Evolutionary conservation across 2,329 filamentous ascomycete genomes (phyloP).

Genomic region (Sporothrix luriei): DNA sequence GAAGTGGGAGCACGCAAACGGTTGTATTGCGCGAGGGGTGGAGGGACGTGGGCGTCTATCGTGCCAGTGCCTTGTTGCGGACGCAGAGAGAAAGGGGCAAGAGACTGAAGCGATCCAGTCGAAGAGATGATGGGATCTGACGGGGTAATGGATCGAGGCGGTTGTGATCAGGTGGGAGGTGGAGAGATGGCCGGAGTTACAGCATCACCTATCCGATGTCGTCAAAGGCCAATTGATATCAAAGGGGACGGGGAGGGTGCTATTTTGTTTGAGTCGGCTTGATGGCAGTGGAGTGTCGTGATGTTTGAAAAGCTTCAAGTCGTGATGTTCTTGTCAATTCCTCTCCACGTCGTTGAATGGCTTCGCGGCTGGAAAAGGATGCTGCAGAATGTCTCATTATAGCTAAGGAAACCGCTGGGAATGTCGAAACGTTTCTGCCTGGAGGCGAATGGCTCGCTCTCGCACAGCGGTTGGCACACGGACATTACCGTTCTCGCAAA

Average conservation of each 20-base stretch:
- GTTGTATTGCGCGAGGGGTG: not conserved
- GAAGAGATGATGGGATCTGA: not conserved
- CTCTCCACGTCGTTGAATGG: not conserved
- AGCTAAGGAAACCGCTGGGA: not conserved
- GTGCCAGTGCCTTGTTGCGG: not conserved
- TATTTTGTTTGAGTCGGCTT: too few species aligned
- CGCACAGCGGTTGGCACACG: not conserved
- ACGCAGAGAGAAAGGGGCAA: not conserved
- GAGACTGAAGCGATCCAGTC: not conserved
- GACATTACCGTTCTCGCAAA: not conserved
- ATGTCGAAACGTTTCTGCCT: constrained; percentile 17
- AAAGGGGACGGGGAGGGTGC: not conserved
- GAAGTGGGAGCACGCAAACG: not conserved
- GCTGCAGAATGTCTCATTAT: constrained; percentile 1
- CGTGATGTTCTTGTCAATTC: not conserved
- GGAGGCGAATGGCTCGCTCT: not conserved
- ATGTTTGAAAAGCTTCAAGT: not conserved
- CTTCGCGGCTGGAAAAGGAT: not conserved
- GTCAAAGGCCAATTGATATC: too few species aligned
- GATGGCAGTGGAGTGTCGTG: not conserved
- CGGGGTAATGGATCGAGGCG: not conserved
- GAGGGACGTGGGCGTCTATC: too few species aligned
- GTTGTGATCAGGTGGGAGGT: not conserved
- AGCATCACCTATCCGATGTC: too few species aligned
- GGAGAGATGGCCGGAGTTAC: not conserved